Evolutionary conservation across 257 asterid genomes (phyloP), one percentile per base, ranked within the genome.

Genomic region (Solanum commersonii): DNA sequence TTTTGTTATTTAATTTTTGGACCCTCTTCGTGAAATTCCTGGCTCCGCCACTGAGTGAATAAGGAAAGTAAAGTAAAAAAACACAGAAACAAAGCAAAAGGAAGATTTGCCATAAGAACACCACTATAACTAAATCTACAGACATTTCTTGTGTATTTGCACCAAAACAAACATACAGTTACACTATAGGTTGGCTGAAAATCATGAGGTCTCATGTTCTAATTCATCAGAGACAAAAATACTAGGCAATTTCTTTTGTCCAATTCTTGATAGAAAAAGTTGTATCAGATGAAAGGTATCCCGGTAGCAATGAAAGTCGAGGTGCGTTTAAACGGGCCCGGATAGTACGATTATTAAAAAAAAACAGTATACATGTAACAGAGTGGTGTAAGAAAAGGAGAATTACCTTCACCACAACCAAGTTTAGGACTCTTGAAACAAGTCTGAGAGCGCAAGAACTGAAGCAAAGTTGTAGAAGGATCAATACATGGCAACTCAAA

Each of bases 401-500:
- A 71, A 31, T 71, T 68, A 95, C 98, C 98, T 94, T 95, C 97
- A 42, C 95, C 98, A 79, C 98, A 95, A 70, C 96, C 92, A 72
- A 95, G 97, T 90, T 95, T 95, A 90, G 91, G 94, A 87, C 98
- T 94, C 91, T 94, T 95, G 90, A 94, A 94, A 89, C 91, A 88
- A 83, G 98, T 94, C 10, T 87, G 49, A 23, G 90, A 81, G 71
- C 97, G 96, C 92, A 95, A 90, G 89, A 95, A 95, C 25, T 95
- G 92, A 42, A 95, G 94, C 89, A 94, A 88, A 90, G 97, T 94
- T 27, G 95, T 95, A 29, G 98, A 93, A 67, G 98, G 95, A 73
- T 94, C 94, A 83, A 90, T 18, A 27, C 83, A 89, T 8, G 94
- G 85, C 65, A 94, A 90, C 92, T 94, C 95, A 90, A 92, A 95